These are phyloP conservation scores for Suillus ampliporus DNA, from an alignment of 768 basidiomycete species.

Conservation along the genomic window DNA sequence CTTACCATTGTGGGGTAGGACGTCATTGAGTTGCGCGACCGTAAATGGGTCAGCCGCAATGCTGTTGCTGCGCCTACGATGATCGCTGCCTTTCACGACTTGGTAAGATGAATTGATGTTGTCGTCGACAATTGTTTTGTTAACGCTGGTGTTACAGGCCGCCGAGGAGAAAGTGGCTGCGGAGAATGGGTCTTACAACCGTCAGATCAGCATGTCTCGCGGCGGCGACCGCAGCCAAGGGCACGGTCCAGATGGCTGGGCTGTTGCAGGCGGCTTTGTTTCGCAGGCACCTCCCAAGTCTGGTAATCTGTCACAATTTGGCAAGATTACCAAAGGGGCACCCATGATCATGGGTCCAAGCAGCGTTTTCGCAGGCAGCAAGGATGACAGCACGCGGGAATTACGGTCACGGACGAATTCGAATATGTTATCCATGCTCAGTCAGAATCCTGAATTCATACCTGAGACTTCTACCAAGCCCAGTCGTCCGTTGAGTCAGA, in stretches of 20 bases:
- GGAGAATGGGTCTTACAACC: conserved; percentile 63
- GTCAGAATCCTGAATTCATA: conserved; percentile 60
- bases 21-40: conserved; percentile 84
- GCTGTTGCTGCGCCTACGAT: conserved; percentile 81
- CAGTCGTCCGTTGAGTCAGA: conserved; percentile 54
- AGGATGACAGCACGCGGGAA: conserved; percentile 72
- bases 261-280: conserved; percentile 60
- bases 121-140: conserved; percentile 8
- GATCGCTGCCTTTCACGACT: conserved; percentile 87
- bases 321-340: conserved; percentile 78
- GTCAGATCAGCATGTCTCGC: conserved; percentile 82
- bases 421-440: conserved; percentile 90
- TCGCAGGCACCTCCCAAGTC: conserved; percentile 73
- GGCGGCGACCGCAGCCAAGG: conserved; percentile 72
- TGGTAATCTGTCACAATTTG: conserved; percentile 86
- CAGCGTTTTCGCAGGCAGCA: conserved; percentile 74
- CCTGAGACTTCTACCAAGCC: conserved; percentile 60
- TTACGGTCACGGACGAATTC: conserved; percentile 82
- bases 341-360: conserved; percentile 83
- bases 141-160: conserved; percentile 49
- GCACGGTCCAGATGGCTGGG: conserved; percentile 87
- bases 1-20: conserved; percentile 56
- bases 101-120: conserved; percentile 51
- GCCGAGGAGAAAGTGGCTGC: conserved; percentile 80
- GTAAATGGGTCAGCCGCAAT: conserved; percentile 80